These are phyloP conservation scores for Coffea eugenioides DNA, from an alignment of 257 asterid species.

Conservation along the genomic window DNA sequence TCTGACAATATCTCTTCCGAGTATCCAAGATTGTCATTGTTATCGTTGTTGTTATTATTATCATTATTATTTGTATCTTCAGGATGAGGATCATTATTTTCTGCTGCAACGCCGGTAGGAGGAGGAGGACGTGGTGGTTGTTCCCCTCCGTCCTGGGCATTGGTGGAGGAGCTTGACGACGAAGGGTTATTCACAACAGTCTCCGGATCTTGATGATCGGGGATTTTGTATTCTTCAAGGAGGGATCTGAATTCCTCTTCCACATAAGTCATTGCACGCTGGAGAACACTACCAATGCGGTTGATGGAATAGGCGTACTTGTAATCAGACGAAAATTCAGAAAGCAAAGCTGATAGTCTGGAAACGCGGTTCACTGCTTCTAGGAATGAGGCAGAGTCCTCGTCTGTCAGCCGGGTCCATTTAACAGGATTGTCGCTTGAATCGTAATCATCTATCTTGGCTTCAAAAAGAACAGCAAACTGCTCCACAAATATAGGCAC, in stretches of 20 bases:
- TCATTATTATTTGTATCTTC: not conserved
- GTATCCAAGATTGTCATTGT: constrained; percentile 27
- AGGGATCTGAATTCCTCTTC: constrained; percentile 72
- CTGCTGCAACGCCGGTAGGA: not conserved
- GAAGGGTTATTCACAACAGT: not conserved
- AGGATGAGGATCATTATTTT: constrained; percentile 22
- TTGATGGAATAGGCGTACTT: constrained; percentile 60
- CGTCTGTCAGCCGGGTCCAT: constrained; percentile 49
- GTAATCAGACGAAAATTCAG: constrained; percentile 41
- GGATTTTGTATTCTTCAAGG: constrained; percentile 48
- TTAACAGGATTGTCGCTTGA: constrained; percentile 37
- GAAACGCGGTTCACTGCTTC: constrained; percentile 41
- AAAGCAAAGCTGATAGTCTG: constrained; percentile 36
- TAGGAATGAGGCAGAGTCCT: constrained; percentile 49
- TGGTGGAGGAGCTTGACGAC: not conserved
- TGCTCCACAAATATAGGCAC: constrained; percentile 67
- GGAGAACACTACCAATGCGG: constrained; percentile 55
- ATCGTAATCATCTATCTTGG: constrained; percentile 50
- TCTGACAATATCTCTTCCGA: constrained; percentile 37
- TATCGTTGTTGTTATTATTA: not conserved
- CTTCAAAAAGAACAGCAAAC: constrained; percentile 64
- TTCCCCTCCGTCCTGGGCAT: not conserved
- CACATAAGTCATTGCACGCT: constrained; percentile 63
- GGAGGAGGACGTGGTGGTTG: constrained; percentile 4
- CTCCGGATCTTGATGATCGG: constrained; percentile 5